Base-by-base conservation (phyloP, 192 early-diverging fungal species). In the Coemansia sp. region DNA sequence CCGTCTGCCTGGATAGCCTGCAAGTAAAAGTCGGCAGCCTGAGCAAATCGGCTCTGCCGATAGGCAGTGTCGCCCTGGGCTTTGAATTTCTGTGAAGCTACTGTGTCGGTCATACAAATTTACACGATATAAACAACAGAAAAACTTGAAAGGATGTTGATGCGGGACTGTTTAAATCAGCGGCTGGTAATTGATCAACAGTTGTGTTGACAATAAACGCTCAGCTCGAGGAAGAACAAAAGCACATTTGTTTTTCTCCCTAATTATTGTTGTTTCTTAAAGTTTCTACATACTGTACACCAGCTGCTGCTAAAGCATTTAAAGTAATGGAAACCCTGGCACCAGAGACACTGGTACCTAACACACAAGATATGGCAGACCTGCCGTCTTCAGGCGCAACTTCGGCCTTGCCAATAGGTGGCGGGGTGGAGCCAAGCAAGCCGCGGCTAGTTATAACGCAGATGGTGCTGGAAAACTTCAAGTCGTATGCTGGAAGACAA, bases 381-480 rank as follows among this genome's bases (percentile, higher is more conserved):
- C 10, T 64, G 62, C 39, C 62, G 9, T 23, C 38, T 2, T 17
- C 39, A 11, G n/a, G n/a, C 23, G 38, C 53, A 19, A 21, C 52
- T 4, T 27, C 62, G 12, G 53, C 53, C 39, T 24, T 35, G 14
- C 53, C 53, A 3, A n/a, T 50, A n/a, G 27, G 7, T 21, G 37
- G 5, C 39, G 38, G 17, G 15, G 59, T 5, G 9, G 62, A 70
- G 22, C 11, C 59, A n/a, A 56, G 37, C 19, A 72, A 63, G 49
- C 64, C 66, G 58, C 76, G 91, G 0, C 77, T 93, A 29, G 76
- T 93, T 24, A 89, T 93, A 49, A 85, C 85, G 7, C 87, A 88
- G 54, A 91, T 99, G 90, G 88, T 95, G 23, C 85, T 98, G 19
- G 83, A 85, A 35, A 96, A 99, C 86, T 99, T 98, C 82, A 99